Conservation (phyloP, 257 asterid genomes). For the Salvia rosmarinus region DNA sequence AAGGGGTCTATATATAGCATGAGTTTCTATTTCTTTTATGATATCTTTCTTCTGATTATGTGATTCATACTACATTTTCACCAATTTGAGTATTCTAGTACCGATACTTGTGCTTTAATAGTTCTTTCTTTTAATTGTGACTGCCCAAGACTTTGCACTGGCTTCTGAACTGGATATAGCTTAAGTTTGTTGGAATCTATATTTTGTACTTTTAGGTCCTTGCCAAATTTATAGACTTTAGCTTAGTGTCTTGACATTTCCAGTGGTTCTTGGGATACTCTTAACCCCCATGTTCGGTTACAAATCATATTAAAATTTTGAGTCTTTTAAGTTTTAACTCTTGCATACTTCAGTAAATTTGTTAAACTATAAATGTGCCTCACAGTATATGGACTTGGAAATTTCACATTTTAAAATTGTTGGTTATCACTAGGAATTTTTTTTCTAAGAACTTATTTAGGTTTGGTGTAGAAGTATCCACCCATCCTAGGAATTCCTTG, state of each 20-base stretch:
- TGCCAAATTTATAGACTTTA: neutral
- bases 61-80: neutral
- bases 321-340: neutral
- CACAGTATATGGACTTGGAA: neutral
- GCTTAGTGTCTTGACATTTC: neutral
- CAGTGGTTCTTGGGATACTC: neutral
- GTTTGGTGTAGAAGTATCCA: neutral
- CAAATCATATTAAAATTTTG: neutral
- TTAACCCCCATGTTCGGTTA: no score
- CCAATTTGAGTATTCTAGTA: neutral
- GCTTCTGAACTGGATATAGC: constrained; percentile 8
- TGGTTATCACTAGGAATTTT: neutral
- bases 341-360: neutral
- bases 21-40: neutral
- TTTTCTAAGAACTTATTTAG: neutral
- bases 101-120: neutral
- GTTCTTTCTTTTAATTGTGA: neutral
- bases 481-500: neutral
- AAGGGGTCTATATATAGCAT: neutral
- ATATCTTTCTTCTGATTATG: neutral
- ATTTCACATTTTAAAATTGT: neutral
- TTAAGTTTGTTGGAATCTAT: no score
- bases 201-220: neutral
- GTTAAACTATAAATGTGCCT: no score
- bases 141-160: neutral